Conservation (phyloP, 495 filamentous ascomycete species). For the Cairneyella variabilis region DNA sequence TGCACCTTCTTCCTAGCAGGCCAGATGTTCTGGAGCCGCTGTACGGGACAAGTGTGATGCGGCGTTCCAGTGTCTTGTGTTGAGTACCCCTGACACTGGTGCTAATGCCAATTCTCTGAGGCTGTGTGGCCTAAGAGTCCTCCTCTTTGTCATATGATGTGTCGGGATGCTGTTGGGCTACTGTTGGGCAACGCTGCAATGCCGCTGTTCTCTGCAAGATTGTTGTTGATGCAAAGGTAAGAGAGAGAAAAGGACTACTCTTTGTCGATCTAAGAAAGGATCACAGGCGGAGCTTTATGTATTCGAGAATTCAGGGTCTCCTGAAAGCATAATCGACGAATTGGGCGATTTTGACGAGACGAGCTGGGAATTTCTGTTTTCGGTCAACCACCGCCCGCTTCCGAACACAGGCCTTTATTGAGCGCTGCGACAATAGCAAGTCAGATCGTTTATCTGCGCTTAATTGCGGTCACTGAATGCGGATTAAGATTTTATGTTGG, state of each 20-base stretch:
- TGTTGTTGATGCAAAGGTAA: too few relatives aligned
- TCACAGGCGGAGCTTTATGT: slow-evolving; percentile 22
- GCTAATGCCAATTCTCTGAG: slow-evolving; percentile 19
- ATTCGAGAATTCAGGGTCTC: slow-evolving; percentile 9
- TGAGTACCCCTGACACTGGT: slow-evolving; percentile 16
- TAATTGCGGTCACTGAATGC: background rate
- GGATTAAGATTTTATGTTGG: too few relatives aligned
- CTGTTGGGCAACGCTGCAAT: background rate
- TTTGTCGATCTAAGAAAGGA: slow-evolving; percentile 29
- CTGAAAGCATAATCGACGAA: slow-evolving; percentile 14
- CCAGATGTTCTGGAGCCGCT: slow-evolving; percentile 25
- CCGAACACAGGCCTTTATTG: slow-evolving; percentile 2
- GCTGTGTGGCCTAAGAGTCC: slow-evolving; percentile 5
- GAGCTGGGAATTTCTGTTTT: slow-evolving; percentile 19
- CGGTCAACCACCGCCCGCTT: slow-evolving; percentile 22
- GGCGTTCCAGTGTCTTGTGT: slow-evolving; percentile 20
- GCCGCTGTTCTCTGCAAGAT: too few relatives aligned
- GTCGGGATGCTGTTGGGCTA: slow-evolving; percentile 16
- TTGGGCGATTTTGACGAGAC: slow-evolving; percentile 22
- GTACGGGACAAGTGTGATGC: slow-evolving; percentile 17
- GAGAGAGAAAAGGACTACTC: slow-evolving; percentile 7
- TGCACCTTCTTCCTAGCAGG: slow-evolving; percentile 16
- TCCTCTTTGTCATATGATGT: slow-evolving; percentile 21
- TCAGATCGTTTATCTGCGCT: background rate
- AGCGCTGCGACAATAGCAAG: background rate